Conservation (phyloP, 2,329 filamentous ascomycete species). For the Talaromyces sp. region DNA sequence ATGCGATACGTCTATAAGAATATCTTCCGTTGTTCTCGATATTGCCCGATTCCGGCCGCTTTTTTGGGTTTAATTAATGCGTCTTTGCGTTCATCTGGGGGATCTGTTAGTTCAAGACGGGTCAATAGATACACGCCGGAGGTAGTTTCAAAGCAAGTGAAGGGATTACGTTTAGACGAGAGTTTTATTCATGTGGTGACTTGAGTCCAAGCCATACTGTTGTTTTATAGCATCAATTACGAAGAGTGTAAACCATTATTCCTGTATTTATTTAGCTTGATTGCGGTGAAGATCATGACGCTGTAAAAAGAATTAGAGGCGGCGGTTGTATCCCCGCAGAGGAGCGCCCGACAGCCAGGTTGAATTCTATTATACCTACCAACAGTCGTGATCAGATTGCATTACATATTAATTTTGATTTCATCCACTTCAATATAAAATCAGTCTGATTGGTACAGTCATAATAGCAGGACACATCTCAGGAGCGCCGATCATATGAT, state of each 20-base stretch:
- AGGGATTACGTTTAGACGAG: neutral
- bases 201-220: neutral
- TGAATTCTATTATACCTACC: neutral
- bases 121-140: slow-evolving; percentile 13
- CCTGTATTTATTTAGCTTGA: neutral
- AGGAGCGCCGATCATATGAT: neutral
- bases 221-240: slow-evolving; percentile 4
- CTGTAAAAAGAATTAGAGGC: neutral
- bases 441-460: neutral
- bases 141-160: neutral
- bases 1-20: slow-evolving; percentile 7
- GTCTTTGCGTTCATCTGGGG: neutral
- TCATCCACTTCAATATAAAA: neutral
- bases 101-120: slow-evolving; percentile 18
- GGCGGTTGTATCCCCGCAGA: neutral
- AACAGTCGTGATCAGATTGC: neutral
- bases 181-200: slow-evolving; percentile 9
- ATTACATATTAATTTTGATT: too few relatives aligned
- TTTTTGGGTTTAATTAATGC: slow-evolving; percentile 5
- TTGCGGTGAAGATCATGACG: slow-evolving; percentile 2
- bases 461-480: neutral
- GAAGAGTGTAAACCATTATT: neutral
- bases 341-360: neutral
- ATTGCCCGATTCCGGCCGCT: neutral
- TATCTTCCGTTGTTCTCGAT: neutral